Evolutionary conservation across 2,329 filamentous ascomycete genomes (phyloP).

Genomic region (Fusarium poae): DNA sequence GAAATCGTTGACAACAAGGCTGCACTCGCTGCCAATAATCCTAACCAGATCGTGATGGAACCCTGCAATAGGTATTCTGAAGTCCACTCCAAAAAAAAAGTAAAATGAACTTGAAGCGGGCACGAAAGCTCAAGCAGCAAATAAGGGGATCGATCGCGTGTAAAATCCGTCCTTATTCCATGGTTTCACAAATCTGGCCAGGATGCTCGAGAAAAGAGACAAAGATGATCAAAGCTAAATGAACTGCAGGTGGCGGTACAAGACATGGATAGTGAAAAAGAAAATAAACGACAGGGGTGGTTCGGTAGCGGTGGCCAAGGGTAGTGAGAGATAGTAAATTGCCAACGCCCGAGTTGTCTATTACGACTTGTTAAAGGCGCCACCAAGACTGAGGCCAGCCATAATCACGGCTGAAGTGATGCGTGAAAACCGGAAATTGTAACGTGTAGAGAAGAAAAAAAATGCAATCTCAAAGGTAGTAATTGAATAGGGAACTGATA

Average conservation of each 20-base stretch:
- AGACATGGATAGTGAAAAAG: constrained; percentile 27
- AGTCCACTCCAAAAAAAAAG: constrained; percentile 1
- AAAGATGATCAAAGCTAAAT: constrained; percentile 24
- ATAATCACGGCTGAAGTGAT: constrained; percentile 7
- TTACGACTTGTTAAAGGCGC: constrained; percentile 17
- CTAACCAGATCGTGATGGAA: constrained; percentile 14
- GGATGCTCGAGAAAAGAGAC: constrained; percentile 32
- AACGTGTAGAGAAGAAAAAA: constrained; percentile 1
- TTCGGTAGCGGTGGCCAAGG: constrained; percentile 33
- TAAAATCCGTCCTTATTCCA: constrained; percentile 1
- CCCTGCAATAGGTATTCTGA: constrained; percentile 2
- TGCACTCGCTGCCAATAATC: constrained; percentile 29
- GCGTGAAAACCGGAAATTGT: constrained; percentile 5
- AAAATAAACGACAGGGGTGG: constrained; percentile 36
- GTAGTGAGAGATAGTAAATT: constrained; percentile 25
- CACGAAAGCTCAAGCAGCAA: constrained; percentile 4
- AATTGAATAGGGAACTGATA: constrained; percentile 12
- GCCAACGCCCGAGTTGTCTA: constrained; percentile 14
- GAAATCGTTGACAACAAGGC: constrained; percentile 31
- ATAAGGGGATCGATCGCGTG: constrained; percentile 15
- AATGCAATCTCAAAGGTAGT: not conserved
- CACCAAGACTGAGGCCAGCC: constrained; percentile 31
- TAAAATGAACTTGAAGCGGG: not conserved
- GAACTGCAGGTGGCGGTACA: constrained; percentile 10
- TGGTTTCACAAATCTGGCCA: constrained; percentile 32